A percentile compares a stretch with the other conserved stretches of the same genome.
These are phyloP conservation scores for Mycena floridula DNA, from an alignment of 768 basidiomycete species.

Conservation along the genomic window DNA sequence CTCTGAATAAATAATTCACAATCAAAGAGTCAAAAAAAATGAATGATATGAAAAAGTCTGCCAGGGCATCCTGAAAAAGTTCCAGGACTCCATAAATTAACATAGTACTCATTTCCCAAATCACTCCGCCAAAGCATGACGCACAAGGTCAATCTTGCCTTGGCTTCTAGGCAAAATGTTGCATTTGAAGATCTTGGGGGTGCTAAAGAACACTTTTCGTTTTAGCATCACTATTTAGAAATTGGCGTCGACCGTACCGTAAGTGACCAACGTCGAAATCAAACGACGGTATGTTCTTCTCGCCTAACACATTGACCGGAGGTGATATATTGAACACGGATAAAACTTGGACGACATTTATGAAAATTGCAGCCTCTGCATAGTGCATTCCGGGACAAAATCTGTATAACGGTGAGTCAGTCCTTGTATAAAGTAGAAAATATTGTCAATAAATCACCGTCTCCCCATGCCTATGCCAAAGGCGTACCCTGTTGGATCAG, in stretches of 20 bases:
- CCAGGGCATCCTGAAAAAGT: no score
- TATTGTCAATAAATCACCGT: neutral
- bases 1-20: no score
- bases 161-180: neutral
- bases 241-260: neutral
- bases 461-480: neutral
- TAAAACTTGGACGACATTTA: neutral
- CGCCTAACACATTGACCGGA: neutral
- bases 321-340: neutral
- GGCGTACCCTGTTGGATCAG: neutral
- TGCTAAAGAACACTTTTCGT: neutral
- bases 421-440: neutral
- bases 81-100: no score
- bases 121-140: neutral
- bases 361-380: neutral
- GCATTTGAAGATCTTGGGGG: neutral
- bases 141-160: neutral
- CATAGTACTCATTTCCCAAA: no score
- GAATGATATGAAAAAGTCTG: no score
- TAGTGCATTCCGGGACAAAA: neutral
- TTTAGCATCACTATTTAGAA: neutral
- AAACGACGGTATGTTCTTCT: neutral
- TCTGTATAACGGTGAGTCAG: neutral
- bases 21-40: no score
- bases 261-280: neutral